phyloP scores from a whole-genome alignment of 345 rosid species.

The Syzygium oleosum region DNA sequence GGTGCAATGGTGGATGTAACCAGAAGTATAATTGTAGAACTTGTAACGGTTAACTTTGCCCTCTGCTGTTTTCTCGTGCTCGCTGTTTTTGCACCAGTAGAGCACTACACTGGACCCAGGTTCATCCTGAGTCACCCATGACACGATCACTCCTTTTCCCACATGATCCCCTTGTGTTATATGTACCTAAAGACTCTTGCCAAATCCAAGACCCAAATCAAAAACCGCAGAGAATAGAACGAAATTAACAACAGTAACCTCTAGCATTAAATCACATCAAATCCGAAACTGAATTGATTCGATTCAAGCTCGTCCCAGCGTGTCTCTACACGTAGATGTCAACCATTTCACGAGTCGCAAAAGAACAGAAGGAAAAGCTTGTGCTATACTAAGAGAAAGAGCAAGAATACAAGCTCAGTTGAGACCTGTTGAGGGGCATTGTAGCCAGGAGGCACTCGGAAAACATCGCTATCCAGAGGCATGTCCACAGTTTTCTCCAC shows the following conservation, averaged over 20 bases:
- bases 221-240: not conserved
- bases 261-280: not conserved
- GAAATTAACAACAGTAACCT: not conserved
- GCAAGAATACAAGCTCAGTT: not conserved
- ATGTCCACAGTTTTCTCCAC: slow-evolving; percentile 28
- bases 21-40: not conserved
- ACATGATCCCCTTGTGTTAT: not conserved
- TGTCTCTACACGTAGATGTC: not conserved
- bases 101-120: not conserved
- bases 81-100: not conserved
- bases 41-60: not conserved
- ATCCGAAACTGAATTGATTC: not conserved
- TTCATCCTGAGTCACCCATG: not conserved
- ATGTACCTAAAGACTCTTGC: not conserved
- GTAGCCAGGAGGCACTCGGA: slow-evolving; percentile 23
- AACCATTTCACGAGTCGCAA: not conserved
- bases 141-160: not conserved
- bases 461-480: slow-evolving; percentile 28
- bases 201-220: not conserved
- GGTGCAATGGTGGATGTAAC: not conserved
- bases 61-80: not conserved
- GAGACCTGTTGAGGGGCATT: slow-evolving; percentile 39
- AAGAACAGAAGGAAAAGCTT: not conserved
- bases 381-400: not conserved
- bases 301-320: not conserved